Evolutionary conservation across 192 early-diverging fungal genomes (phyloP).

Genomic region (Spizellomyces sp.): DNA sequence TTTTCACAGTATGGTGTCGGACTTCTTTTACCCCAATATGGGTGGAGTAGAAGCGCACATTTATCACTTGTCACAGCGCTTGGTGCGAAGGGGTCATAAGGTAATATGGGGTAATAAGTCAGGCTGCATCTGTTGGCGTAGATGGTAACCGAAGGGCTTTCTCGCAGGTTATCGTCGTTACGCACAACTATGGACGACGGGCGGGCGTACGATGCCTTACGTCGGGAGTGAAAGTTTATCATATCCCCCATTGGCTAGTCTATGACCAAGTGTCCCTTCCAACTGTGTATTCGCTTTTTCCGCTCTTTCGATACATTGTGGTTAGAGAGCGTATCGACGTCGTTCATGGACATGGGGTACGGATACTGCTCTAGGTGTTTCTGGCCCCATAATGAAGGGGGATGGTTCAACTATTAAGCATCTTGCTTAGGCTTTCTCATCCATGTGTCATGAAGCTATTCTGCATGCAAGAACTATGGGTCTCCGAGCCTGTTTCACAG

Average conservation of each 20-base stretch:
- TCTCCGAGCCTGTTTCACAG: slow-evolving; percentile 90
- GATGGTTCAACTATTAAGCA: not conserved
- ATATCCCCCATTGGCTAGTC: slow-evolving; percentile 83
- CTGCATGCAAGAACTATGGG: slow-evolving; percentile 96
- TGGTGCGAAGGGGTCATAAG: slow-evolving; percentile 92
- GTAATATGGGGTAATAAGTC: slow-evolving; percentile 35
- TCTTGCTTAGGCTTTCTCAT: slow-evolving; percentile 76
- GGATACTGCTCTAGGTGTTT: not conserved
- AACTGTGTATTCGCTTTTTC: slow-evolving; percentile 82
- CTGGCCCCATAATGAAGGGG: not conserved
- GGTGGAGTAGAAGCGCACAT: slow-evolving; percentile 96
- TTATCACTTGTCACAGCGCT: slow-evolving; percentile 85
- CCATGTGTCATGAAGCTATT: slow-evolving; percentile 93
- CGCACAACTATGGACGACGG: slow-evolving; percentile 80
- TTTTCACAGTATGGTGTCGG: slow-evolving; percentile 78
- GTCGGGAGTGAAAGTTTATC: slow-evolving; percentile 94
- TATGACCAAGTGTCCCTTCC: slow-evolving; percentile 88
- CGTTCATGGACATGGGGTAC: slow-evolving; percentile 89
- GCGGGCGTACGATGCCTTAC: slow-evolving; percentile 87
- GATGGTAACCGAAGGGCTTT: not conserved
- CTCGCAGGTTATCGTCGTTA: slow-evolving; percentile 80
- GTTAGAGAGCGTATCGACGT: slow-evolving; percentile 90
- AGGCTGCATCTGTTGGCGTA: not conserved
- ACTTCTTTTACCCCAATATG: slow-evolving; percentile 97
- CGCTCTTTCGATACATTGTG: slow-evolving; percentile 88